phyloP scores from a whole-genome alignment of 257 asterid genomes.

The Paulownia fortunei region DNA sequence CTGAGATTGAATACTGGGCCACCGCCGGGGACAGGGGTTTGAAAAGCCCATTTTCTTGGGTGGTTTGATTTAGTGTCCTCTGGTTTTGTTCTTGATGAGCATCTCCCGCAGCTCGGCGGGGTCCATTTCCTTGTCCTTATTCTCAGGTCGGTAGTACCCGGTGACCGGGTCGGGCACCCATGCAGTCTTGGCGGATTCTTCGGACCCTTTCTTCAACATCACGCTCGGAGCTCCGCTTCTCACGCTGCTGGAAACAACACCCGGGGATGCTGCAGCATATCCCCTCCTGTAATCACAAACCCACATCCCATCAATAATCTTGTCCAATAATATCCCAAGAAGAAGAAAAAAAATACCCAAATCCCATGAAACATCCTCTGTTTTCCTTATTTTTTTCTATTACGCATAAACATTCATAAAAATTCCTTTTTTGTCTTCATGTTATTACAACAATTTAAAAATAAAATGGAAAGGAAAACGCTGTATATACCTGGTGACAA shows the following conservation, averaged over 20 bases:
- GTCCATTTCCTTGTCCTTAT: conserved; percentile 45
- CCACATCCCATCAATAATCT: not conserved
- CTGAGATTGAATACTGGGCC: conserved; percentile 8
- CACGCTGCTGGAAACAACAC: conserved; percentile 32
- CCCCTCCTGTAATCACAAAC: conserved; percentile 46
- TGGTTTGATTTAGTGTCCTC: conserved; percentile 14
- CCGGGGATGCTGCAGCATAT: conserved; percentile 48
- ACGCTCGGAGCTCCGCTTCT: conserved; percentile 43
- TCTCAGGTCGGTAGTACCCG: conserved; percentile 64
- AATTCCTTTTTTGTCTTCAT: not conserved
- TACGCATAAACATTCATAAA: not conserved
- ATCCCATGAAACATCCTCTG: not conserved
- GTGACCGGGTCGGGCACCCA: conserved; percentile 79
- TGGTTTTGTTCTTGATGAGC: conserved; percentile 44
- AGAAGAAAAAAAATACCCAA: not conserved
- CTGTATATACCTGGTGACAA: conserved; percentile 31
- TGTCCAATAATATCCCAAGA: not conserved
- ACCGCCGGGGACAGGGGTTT: not conserved
- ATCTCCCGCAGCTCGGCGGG: conserved; percentile 58
- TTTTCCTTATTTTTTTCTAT: not conserved
- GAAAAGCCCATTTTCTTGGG: conserved; percentile 2
- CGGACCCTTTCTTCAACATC: conserved; percentile 52
- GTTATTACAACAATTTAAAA: not conserved
- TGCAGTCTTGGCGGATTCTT: conserved; percentile 40
- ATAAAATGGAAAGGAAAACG: not conserved